These are phyloP conservation scores for Crotalaria pallida DNA, from an alignment of 306 rosid genomes.

Conservation along the genomic window DNA sequence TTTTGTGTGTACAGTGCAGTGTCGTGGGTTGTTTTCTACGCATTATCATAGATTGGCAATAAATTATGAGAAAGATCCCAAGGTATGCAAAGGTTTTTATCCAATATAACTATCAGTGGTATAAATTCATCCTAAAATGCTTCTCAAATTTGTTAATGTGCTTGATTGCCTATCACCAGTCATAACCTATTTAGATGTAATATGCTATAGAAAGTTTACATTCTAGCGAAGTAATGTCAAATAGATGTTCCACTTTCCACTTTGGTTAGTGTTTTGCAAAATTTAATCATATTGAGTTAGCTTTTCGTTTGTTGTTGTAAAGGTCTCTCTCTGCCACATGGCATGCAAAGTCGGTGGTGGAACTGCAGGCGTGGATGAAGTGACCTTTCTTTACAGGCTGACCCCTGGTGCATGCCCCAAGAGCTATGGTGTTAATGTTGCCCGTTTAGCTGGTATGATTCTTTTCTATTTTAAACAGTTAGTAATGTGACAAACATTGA, in stretches of 20 bases:
- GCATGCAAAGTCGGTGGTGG: conserved; percentile 87
- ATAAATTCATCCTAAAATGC: conserved; percentile 1
- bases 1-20: conserved; percentile 70
- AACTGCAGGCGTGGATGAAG: conserved; percentile 69
- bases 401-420: conserved; percentile 88
- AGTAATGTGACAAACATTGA: not conserved
- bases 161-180: not conserved
- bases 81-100: conserved; percentile 36
- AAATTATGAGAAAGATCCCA: conserved; percentile 54
- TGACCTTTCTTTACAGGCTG: conserved; percentile 86
- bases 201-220: conserved; percentile 8
- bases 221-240: not conserved
- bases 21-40: conserved; percentile 89
- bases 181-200: not conserved
- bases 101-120: not conserved
- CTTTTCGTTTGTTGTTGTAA: conserved; percentile 24
- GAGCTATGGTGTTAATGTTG: conserved; percentile 95
- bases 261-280: conserved; percentile 19
- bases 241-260: not conserved
- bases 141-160: not conserved
- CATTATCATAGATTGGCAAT: conserved; percentile 84
- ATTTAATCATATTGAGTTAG: conserved; percentile 16
- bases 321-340: conserved; percentile 93
- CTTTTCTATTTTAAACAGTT: conserved; percentile 1
- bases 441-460: conserved; percentile 79